Conservation (phyloP, 2,329 filamentous ascomycete genomes). For the Beauveria asiatica region DNA sequence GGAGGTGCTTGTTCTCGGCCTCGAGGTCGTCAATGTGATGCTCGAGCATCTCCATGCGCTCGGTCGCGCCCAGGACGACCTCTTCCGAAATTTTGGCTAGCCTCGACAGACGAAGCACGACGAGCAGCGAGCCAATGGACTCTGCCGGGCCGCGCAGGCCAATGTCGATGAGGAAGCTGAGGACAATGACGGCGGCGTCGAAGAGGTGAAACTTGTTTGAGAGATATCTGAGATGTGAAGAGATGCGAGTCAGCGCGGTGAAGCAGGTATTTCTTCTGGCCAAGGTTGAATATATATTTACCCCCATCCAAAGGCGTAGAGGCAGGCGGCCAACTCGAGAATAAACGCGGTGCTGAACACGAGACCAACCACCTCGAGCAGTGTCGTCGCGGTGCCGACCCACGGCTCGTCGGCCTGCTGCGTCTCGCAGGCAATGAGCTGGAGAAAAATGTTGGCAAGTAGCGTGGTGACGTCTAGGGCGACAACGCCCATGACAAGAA, state of each 20-base stretch:
- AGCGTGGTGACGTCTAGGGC: slow-evolving; percentile 37
- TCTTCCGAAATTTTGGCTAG: slow-evolving; percentile 66
- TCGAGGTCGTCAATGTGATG: slow-evolving; percentile 43
- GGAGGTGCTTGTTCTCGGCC: slow-evolving; percentile 31
- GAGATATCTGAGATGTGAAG: slow-evolving; percentile 39
- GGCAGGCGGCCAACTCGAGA: slow-evolving; percentile 47
- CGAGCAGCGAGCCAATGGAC: slow-evolving; percentile 57
- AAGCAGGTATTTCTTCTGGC: too few species aligned
- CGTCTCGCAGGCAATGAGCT: slow-evolving; percentile 40
- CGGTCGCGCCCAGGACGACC: slow-evolving; percentile 52
- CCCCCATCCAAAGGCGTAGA: slow-evolving; percentile 54
- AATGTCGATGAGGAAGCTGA: slow-evolving; percentile 54
- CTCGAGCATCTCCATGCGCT: slow-evolving; percentile 52
- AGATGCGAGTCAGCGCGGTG: not conserved
- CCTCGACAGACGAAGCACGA: slow-evolving; percentile 59
- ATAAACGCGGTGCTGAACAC: slow-evolving; percentile 58
- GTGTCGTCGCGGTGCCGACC: slow-evolving; percentile 28
- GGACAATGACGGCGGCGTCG: slow-evolving; percentile 54
- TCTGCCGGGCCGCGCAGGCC: slow-evolving; percentile 50
- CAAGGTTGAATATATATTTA: slow-evolving; percentile 26
- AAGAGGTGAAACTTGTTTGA: slow-evolving; percentile 52
- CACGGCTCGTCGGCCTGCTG: slow-evolving; percentile 31
- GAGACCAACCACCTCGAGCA: slow-evolving; percentile 44
- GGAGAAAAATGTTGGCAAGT: slow-evolving; percentile 39
- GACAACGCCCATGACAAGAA: slow-evolving; percentile 34